phyloP scores from a whole-genome alignment of 495 filamentous ascomycete species.

The Monascus purpureus region DNA sequence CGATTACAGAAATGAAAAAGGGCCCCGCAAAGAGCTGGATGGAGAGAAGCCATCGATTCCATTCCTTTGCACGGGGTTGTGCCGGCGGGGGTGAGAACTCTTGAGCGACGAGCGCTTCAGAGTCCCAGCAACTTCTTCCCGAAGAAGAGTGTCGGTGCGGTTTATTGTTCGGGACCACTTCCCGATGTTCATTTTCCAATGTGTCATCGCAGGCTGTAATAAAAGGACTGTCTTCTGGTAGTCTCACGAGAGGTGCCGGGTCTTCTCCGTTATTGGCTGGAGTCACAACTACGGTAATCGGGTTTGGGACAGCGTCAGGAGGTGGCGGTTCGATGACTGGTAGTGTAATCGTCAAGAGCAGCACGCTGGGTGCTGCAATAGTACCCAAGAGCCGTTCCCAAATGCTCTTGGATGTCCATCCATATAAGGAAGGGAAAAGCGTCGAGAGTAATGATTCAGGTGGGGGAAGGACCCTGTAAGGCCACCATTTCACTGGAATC shows the following conservation, averaged over 20 bases:
- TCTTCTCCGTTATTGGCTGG: conserved; percentile 12
- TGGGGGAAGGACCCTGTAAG: conserved; percentile 52
- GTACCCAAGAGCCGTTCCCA: conserved; percentile 68
- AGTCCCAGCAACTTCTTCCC: conserved; percentile 23
- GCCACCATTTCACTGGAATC: conserved; percentile 55
- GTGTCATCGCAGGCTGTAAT: conserved; percentile 10
- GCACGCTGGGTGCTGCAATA: conserved; percentile 74
- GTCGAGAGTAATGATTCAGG: conserved; percentile 57
- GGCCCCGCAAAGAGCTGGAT: conserved; percentile 82
- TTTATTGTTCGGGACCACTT: conserved; percentile 6
- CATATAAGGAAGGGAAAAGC: conserved; percentile 76
- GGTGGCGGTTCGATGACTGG: conserved; percentile 67
- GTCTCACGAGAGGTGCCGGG: conserved; percentile 16
- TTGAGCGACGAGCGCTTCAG: conserved; percentile 22
- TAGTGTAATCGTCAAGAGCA: conserved; percentile 81
- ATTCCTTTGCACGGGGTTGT: conserved; percentile 36
- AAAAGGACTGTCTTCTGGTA: conserved; percentile 33
- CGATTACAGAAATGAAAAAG: conserved; percentile 61
- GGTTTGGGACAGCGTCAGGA: conserved; percentile 26
- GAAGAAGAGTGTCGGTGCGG: conserved; percentile 5
- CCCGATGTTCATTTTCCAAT: conserved; percentile 3
- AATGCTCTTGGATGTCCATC: conserved; percentile 60
- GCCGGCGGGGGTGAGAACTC: conserved; percentile 7
- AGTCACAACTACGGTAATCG: conserved; percentile 27
- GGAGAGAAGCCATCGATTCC: conserved; percentile 83